phyloP scores from a whole-genome alignment of 106 monocot species.

The Allium sativum region DNA sequence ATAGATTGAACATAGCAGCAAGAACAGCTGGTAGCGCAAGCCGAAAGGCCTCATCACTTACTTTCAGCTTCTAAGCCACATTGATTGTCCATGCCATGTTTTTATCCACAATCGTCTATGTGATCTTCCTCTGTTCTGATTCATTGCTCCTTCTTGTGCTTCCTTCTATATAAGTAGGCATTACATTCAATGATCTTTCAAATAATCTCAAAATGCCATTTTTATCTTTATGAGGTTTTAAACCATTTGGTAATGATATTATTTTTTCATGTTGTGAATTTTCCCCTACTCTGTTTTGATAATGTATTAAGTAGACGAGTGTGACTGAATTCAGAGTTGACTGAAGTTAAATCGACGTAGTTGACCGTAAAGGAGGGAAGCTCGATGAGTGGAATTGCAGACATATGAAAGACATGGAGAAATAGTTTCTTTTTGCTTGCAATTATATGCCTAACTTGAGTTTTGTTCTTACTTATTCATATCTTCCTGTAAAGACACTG shows the following conservation, averaged over 20 bases:
- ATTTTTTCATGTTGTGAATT: constrained; percentile 3
- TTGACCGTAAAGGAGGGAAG: constrained; percentile 27
- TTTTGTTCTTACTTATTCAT: too few species aligned
- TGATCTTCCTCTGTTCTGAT: neutral
- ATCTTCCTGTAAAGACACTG: too few species aligned
- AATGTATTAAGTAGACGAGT: constrained; percentile 7
- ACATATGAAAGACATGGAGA: too few species aligned
- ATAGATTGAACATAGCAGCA: constrained; percentile 4
- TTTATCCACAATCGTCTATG: constrained; percentile 24
- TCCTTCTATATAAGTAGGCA: constrained; percentile 17
- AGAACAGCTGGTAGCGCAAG: constrained; percentile 8
- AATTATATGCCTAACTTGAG: too few species aligned
- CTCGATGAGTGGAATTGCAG: constrained; percentile 41
- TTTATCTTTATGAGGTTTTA: neutral
- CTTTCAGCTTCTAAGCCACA: constrained; percentile 15
- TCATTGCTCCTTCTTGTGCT: constrained; percentile 8
- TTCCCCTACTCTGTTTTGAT: neutral
- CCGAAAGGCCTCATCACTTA: constrained; percentile 14
- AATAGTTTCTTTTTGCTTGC: too few species aligned
- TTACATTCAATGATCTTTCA: neutral
- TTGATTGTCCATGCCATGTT: constrained; percentile 20
- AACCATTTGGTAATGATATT: constrained; percentile 25
- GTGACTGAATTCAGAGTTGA: constrained; percentile 39
- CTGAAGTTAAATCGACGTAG: constrained; percentile 40
- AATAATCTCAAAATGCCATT: constrained; percentile 9